Base-by-base conservation (phyloP, 2,329 filamentous ascomycete species). In the Microsporum audouinii region DNA sequence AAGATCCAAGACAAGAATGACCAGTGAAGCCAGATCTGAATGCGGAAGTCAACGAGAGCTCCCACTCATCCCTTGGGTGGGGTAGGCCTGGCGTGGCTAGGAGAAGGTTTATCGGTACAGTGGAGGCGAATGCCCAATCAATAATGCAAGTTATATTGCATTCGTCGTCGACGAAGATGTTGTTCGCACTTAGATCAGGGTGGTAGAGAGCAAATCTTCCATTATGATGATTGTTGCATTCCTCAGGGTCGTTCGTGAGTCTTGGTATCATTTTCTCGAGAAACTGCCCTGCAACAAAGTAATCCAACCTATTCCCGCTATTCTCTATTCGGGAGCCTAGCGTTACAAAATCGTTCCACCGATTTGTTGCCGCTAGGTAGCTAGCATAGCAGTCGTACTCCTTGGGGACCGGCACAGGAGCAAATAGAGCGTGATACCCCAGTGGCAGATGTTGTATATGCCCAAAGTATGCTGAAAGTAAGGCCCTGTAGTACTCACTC, bases 141-240 rank as follows among this genome's bases (percentile, higher is more conserved):
- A 74, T 72, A 3, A 73, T 62, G 33, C 64, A 67, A 23, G 68
- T 72, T 45, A 74, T 68, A 27, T 72, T 71, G 61, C 63, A 71
- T 33, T 72, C 61, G 17, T 70, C 59, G 55, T 73, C 69, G 31
- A 74, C 67, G 45, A 68, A 72, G 43, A 73, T 71, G 60, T 78
- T 78, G 61, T 73, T 73, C 55, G 68, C 65, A 51, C 76, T 74
- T 23, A 77, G 62, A 62, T 78, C 75, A 27, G 72, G 62, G 41
- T 71, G 68, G 17, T 62, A 66, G 3, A 71, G 59, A 2, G 66
- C n/a, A 38, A 34, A 57, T n/a, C 38, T 39, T 34, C 39, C 10
- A 47, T 23, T 47, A 36, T 36, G 34, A 36, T 10, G 34, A 36
- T 36, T 10, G 5, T 36, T 36, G 34, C 5, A 36, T 10, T 36